phyloP scores from a whole-genome alignment of 176 grass and related monocot species.

The Oryza punctata region DNA sequence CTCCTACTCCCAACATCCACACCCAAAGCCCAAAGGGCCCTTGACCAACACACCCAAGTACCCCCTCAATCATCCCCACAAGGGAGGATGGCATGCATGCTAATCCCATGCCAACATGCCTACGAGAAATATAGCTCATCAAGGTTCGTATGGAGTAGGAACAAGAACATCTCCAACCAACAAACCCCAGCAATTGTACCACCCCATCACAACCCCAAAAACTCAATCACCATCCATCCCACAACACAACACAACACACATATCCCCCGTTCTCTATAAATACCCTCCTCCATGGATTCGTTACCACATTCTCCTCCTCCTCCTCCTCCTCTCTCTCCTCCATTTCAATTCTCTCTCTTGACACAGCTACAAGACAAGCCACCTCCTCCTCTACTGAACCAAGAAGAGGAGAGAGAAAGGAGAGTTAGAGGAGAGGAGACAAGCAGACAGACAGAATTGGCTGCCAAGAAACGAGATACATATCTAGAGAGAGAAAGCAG shows the following conservation, averaged over 20 bases:
- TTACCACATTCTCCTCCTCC: not conserved
- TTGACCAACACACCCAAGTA: not conserved
- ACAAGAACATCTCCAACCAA: slow-evolving; percentile 5
- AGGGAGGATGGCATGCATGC: not conserved
- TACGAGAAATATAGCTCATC: not conserved
- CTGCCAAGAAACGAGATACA: slow-evolving; percentile 46
- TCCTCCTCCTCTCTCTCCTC: no score
- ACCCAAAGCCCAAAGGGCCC: no score
- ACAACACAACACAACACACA: not conserved
- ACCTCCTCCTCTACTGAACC: slow-evolving; percentile 28
- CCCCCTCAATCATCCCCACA: not conserved
- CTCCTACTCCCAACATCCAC: not conserved
- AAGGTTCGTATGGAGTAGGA: not conserved
- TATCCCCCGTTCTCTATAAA: slow-evolving; percentile 32
- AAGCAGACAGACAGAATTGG: slow-evolving; percentile 38
- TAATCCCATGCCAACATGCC: not conserved
- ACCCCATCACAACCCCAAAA: slow-evolving; percentile 19
- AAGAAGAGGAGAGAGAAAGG: not conserved
- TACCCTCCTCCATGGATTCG: slow-evolving; percentile 30
- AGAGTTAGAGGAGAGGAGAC: not conserved
- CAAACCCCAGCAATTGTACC: not conserved
- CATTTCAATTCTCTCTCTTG: not conserved
- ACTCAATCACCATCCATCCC: not conserved
- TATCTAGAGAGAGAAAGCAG: not conserved
- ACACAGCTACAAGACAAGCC: slow-evolving; percentile 42